These are phyloP conservation scores for Talaromyces sp. DNA, from an alignment of 2,329 filamentous ascomycete genomes.

Conservation along the genomic window DNA sequence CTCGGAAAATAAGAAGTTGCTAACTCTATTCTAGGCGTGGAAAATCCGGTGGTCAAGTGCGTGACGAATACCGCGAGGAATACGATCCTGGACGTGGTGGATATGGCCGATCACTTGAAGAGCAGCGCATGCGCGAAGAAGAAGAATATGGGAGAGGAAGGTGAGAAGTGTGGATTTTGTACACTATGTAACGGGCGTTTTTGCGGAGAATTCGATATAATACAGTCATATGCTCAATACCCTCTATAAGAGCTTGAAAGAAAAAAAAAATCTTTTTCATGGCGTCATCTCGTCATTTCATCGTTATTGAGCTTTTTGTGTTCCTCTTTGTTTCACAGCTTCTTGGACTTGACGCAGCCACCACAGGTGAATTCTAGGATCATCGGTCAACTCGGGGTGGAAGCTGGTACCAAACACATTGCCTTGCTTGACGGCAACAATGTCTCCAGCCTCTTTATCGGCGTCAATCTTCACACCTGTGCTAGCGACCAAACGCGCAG, in stretches of 20 bases:
- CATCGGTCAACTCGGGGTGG: constrained; percentile 86
- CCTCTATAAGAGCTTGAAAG: neutral
- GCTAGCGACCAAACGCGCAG: constrained; percentile 42
- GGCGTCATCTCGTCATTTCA: neutral
- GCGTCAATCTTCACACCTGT: constrained; percentile 34
- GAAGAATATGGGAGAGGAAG: constrained; percentile 56
- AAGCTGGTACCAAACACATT: constrained; percentile 95
- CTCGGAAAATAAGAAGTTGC: neutral
- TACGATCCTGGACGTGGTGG: constrained; percentile 93
- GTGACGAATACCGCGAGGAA: constrained; percentile 96
- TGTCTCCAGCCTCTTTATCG: constrained; percentile 55
- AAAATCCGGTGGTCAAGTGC: constrained; percentile 92
- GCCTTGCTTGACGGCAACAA: constrained; percentile 82
- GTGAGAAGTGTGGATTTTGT: constrained; percentile 29
- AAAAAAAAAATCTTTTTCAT: neutral
- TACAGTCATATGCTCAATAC: neutral
- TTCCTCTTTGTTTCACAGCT: constrained; percentile 25
- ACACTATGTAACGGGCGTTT: constrained; percentile 27
- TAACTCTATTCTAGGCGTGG: constrained; percentile 54
- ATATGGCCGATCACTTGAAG: constrained; percentile 70
- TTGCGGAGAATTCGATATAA: constrained; percentile 10
- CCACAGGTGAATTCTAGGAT: constrained; percentile 86
- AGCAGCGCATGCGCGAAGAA: constrained; percentile 55
- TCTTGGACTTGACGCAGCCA: constrained; percentile 71
- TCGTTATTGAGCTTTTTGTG: neutral